These are phyloP conservation scores for Cladosporium sp. DNA, from an alignment of 2,329 filamentous ascomycete species.

Conservation along the genomic window DNA sequence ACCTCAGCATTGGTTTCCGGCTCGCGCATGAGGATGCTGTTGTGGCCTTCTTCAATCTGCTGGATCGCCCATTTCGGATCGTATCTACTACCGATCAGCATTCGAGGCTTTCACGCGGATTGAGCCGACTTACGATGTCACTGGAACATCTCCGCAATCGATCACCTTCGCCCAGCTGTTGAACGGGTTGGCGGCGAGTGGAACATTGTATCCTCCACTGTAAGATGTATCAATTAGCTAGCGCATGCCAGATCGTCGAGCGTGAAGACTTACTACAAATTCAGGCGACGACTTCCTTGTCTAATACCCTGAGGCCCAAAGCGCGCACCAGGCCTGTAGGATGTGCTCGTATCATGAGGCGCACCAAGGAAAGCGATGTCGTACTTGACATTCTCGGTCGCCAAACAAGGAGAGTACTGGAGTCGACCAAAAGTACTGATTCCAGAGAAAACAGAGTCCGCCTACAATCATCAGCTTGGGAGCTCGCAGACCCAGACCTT, in stretches of 20 bases:
- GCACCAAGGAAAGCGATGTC: constrained; percentile 84
- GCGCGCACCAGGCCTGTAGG: constrained; percentile 75
- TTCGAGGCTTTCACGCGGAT: background rate
- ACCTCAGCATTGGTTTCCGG: constrained; percentile 65
- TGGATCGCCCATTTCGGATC: constrained; percentile 77
- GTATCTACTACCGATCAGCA: constrained; percentile 48
- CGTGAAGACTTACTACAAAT: constrained; percentile 66
- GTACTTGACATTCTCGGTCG: constrained; percentile 64
- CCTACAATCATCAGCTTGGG: constrained; percentile 46
- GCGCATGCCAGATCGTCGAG: constrained; percentile 24
- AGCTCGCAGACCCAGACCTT: background rate
- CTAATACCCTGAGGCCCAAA: constrained; percentile 82
- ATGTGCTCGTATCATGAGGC: constrained; percentile 81
- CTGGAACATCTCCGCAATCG: constrained; percentile 79
- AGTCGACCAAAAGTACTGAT: constrained; percentile 81
- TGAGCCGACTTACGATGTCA: constrained; percentile 62
- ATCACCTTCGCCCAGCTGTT: constrained; percentile 74
- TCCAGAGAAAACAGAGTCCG: constrained; percentile 82
- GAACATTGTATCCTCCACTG: constrained; percentile 84
- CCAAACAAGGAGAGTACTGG: constrained; percentile 70
- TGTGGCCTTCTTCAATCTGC: constrained; percentile 83
- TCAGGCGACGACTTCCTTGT: constrained; percentile 78
- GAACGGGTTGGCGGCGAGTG: constrained; percentile 73
- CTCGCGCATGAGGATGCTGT: constrained; percentile 64
- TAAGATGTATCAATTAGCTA: constrained; percentile 28